Evolutionary conservation across 2,329 filamentous ascomycete species (phyloP), one percentile per base, ranked within the genome.

Genomic region (Grosmannia penicillata): DNA sequence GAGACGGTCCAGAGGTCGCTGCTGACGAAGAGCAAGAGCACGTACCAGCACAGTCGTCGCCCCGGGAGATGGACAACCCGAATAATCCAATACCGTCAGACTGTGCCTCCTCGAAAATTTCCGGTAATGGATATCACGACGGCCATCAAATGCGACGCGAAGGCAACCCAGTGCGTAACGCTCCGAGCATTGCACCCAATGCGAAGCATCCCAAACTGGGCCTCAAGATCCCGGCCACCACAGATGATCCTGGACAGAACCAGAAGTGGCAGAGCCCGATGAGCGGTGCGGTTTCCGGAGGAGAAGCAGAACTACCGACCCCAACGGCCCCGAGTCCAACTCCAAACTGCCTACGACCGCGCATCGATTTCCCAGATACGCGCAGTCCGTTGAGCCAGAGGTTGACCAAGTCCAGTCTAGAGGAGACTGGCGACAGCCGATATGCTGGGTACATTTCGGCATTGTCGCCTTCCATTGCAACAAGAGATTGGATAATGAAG

Each of bases 321-420:
- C 57, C 58, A 0, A 56, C 56, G 0, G 54, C 51, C 2, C 55
- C 56, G 0, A 58, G 53, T 14, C 54, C 57, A 4, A 58, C 55
- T 0, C 54, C 57, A 0, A 31, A 48, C 18, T 40, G 51, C 0
- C 6, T 52, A 13, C 48, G 57, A 2, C 57, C 58, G 0, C 48
- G 48, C 10, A 37, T 58, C 2, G 2, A 11, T 8, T 25, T 36
- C 4, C 14, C 33, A 7, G 18, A 32, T 5, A 29, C 18, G 4
- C n/a, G 2, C 4, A 21, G 4, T 9, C 25, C 4, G 5, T 14
- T 19, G 11, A 11, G 4, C 15, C n/a, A n/a, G n/a, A n/a, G n/a
- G n/a, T n/a, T n/a, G n/a, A n/a, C n/a, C n/a, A n/a, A n/a, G n/a
- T n/a, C n/a, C n/a, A n/a, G n/a, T n/a, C n/a, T n/a, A n/a, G n/a